Conservation (phyloP, 257 asterid genomes). For the Phtheirospermum japonicum region DNA sequence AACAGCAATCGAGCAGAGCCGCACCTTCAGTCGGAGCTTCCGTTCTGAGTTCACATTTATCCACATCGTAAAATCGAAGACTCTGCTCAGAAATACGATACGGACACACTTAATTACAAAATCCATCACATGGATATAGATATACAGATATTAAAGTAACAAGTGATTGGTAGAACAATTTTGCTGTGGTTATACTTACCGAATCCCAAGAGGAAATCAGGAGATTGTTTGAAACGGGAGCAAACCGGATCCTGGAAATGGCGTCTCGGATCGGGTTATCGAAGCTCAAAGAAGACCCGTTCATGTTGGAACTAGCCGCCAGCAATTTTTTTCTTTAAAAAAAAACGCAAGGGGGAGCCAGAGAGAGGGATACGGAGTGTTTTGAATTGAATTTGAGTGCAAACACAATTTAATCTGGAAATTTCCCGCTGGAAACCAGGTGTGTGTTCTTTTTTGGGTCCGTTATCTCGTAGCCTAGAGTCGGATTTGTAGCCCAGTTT, state of each 20-base stretch:
- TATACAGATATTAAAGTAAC: not conserved
- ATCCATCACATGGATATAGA: not conserved
- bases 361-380: not conserved
- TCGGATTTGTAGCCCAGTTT: slow-evolving; percentile 4
- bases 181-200: slow-evolving; percentile 36
- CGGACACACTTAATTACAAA: slow-evolving; percentile 16
- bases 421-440: slow-evolving; percentile 23
- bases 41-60: slow-evolving; percentile 51
- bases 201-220: slow-evolving; percentile 88
- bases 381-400: slow-evolving; percentile 9
- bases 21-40: slow-evolving; percentile 46
- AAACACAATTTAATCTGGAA: slow-evolving; percentile 12
- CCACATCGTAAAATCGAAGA: slow-evolving; percentile 79
- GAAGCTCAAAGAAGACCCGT: slow-evolving; percentile 39
- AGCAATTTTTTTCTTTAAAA: no score
- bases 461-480: not conserved
- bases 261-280: slow-evolving; percentile 58
- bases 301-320: slow-evolving; percentile 35
- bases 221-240: slow-evolving; percentile 66
- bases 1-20: slow-evolving; percentile 77
- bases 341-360: not conserved
- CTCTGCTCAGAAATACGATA: slow-evolving; percentile 40
- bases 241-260: slow-evolving; percentile 78
- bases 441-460: not conserved
- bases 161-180: not conserved